Conservation (phyloP, 192 early-diverging fungal genomes). For the Backusella sp. region DNA sequence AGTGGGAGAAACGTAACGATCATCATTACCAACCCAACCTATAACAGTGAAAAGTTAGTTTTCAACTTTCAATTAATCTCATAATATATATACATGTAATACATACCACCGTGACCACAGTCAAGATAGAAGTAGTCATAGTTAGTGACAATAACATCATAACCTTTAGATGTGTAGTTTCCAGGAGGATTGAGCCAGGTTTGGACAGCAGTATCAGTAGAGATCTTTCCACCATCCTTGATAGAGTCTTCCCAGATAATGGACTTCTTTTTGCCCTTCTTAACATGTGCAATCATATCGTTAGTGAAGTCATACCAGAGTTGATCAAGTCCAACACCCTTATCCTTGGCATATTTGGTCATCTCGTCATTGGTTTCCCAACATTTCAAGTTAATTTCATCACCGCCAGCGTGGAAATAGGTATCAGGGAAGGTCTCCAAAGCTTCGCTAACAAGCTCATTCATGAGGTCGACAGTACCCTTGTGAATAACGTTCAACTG, state of each 20-base stretch:
- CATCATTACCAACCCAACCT: slow-evolving; percentile 63
- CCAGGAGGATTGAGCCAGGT: slow-evolving; percentile 59
- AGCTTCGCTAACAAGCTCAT: slow-evolving; percentile 60
- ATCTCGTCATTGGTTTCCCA: slow-evolving; percentile 42
- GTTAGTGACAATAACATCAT: slow-evolving; percentile 62
- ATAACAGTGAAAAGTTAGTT: not conserved
- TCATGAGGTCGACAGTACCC: slow-evolving; percentile 55
- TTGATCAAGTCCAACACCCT: slow-evolving; percentile 19
- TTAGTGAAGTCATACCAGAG: slow-evolving; percentile 27
- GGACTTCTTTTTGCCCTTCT: slow-evolving; percentile 32
- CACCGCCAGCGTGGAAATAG: slow-evolving; percentile 73
- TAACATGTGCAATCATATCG: slow-evolving; percentile 15
- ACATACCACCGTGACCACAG: slow-evolving; percentile 62
- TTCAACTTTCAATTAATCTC: not conserved
- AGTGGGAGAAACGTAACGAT: slow-evolving; percentile 45
- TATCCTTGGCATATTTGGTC: slow-evolving; percentile 20
- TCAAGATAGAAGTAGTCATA: slow-evolving; percentile 70
- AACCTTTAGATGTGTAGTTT: slow-evolving; percentile 58
- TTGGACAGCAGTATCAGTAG: slow-evolving; percentile 62
- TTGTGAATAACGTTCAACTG: slow-evolving; percentile 72
- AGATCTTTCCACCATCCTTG: slow-evolving; percentile 37
- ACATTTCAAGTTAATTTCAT: slow-evolving; percentile 71
- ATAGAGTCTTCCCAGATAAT: slow-evolving; percentile 84
- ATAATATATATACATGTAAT: not conserved
- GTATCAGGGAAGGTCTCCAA: slow-evolving; percentile 65